These are phyloP conservation scores for Prunus salicina DNA, from an alignment of 306 rosid genomes.

Conservation along the genomic window DNA sequence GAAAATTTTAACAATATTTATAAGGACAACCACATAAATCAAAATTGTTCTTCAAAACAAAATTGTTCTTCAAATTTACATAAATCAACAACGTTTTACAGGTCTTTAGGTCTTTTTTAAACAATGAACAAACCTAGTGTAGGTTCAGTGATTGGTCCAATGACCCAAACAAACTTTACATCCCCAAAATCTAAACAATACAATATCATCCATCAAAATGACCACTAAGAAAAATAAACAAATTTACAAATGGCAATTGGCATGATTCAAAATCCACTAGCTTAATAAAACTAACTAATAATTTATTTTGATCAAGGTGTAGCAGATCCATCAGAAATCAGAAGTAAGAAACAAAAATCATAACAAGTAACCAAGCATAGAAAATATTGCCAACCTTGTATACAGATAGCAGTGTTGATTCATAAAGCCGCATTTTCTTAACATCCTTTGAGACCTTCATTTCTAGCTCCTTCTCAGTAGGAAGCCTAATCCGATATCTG, in stretches of 20 bases:
- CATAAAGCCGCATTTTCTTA: constrained; percentile 80
- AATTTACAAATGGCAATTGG: no score
- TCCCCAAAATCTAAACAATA: no score
- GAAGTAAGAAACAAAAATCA: constrained; percentile 4
- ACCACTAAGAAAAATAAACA: no score
- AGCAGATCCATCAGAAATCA: background rate
- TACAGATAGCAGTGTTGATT: constrained; percentile 82
- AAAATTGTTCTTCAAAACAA: no score
- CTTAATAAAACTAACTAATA: background rate
- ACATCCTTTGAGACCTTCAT: constrained; percentile 93
- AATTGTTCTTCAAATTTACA: no score
- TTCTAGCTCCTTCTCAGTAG: constrained; percentile 89
- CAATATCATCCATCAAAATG: no score
- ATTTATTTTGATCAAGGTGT: background rate
- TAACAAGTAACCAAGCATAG: background rate
- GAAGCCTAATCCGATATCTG: constrained; percentile 95
- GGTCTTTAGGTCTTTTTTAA: no score
- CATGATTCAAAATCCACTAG: background rate
- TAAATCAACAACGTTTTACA: no score
- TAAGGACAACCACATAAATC: constrained; percentile 4
- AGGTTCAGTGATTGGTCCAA: no score
- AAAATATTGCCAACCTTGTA: constrained; percentile 67
- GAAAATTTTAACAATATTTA: constrained; percentile 5
- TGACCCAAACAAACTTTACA: no score
- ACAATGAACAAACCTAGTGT: no score